Conservation (phyloP, 352 stramenopile genomes). For the Phytopythium helicoides region DNA sequence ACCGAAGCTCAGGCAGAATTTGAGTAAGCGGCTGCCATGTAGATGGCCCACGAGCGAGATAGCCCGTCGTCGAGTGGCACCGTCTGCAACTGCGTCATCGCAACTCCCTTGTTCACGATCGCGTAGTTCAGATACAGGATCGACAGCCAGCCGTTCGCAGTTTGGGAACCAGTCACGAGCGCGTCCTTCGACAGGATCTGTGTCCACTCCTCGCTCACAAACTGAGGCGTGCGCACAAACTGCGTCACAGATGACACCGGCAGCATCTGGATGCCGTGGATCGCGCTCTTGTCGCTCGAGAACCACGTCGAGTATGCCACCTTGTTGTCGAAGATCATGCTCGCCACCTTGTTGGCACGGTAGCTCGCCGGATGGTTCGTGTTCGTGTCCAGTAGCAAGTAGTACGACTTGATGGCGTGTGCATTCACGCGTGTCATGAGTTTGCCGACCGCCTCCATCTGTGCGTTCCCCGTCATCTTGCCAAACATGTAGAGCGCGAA, state of each 20-base stretch:
- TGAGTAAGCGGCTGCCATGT: conserved; percentile 33
- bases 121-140: conserved; percentile 39
- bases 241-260: conserved; percentile 34
- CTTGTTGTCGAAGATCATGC: conserved; percentile 44
- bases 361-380: conserved; percentile 23
- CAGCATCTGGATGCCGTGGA: conserved; percentile 56
- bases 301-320: conserved; percentile 48
- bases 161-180: conserved; percentile 19
- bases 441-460: conserved; percentile 12
- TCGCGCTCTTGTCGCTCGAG: conserved; percentile 35
- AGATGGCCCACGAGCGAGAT: conserved; percentile 45
- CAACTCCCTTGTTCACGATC: conserved; percentile 18
- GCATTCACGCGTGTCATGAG: conserved; percentile 28
- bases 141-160: conserved; percentile 20
- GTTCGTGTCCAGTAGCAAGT: conserved; percentile 25
- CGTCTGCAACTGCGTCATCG: conserved; percentile 35
- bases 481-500: conserved; percentile 22
- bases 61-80: conserved; percentile 43
- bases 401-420: conserved; percentile 31
- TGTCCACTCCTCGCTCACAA: conserved; percentile 40
- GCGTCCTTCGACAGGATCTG: conserved; percentile 27
- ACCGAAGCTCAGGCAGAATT: too few relatives aligned
- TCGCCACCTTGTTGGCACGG: conserved; percentile 29
- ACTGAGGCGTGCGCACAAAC: conserved; percentile 23
- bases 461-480: conserved; percentile 17